Evolutionary conservation across 1,284 basidiomycete species (phyloP), one percentile per base, ranked within the genome.

Genomic region (Ustilago xerochloae): DNA sequence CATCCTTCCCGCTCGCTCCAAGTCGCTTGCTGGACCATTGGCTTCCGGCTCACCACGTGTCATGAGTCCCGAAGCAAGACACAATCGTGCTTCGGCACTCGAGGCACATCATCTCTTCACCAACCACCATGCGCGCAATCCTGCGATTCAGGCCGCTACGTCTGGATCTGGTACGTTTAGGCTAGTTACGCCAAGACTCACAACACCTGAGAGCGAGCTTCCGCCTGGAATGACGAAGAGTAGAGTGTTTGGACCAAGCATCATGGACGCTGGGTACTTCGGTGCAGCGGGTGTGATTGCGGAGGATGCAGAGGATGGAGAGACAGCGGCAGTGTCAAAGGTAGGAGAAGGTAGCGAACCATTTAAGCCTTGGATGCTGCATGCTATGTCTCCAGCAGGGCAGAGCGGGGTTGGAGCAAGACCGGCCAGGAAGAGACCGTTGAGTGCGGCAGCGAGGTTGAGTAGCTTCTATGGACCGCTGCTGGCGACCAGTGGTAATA

Each of bases 141-240:
- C 78, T 18, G 75, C 76, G 47, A 77, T 81, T 20, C 79, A 81
- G 29, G 78, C 78, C 15, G 79, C 79, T 9, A 81, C 79, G 9
- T 76, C 75, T 8, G 79, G 79, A 0, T 64, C 72, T 13, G 79
- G 78, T 9, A 79, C 78, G 8, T 79, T 81, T 41, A 53, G 79
- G n/a, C 48, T 81, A 4, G 63, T 73, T 15, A 74, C 79, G 15
- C 79, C 79, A 13, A 59, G 76, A 24, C 35, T 80, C 39, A 80
- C 78, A 12, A 81, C 78, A 2, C 78, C 79, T 12, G 75, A 78
- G 38, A 24, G 62, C 10, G 78, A 77, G 51, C 16, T 63, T 10
- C 62, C 68, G 24, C 66, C 71, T 13, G 56, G 61, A 13, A 38
- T 30, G 52, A 29, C 38, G 30, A 53, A 56, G 60, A 63, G 50